Evolutionary conservation across 2,329 filamentous ascomycete species (phyloP).

Genomic region (Trichoderma semiorbis): DNA sequence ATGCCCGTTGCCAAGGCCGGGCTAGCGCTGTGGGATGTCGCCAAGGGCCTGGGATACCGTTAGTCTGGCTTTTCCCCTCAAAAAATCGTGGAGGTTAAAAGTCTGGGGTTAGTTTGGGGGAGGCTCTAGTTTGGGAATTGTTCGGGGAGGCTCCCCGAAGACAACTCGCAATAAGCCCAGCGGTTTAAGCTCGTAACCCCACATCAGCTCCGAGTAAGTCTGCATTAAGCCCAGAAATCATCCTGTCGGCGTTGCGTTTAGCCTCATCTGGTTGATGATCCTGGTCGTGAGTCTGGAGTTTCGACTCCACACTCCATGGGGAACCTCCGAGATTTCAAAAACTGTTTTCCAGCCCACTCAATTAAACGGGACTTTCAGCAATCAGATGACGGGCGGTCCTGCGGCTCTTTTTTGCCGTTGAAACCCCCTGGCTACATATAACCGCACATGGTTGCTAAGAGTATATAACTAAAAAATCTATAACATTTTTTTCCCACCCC

Average conservation of each 20-base stretch:
- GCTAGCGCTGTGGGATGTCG: neutral
- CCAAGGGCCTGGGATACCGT: neutral
- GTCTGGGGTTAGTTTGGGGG: neutral
- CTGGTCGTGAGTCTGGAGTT: neutral
- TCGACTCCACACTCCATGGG: neutral
- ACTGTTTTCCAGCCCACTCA: neutral
- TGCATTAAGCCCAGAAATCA: neutral
- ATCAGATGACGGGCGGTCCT: neutral
- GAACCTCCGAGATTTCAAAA: neutral
- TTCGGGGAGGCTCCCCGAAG: neutral
- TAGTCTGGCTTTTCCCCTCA: neutral
- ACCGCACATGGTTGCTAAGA: neutral
- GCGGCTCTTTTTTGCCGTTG: neutral
- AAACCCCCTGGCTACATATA: neutral
- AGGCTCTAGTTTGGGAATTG: neutral
- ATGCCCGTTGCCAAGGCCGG: neutral
- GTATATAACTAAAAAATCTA: neutral
- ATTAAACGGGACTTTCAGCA: neutral
- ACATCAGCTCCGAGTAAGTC: neutral
- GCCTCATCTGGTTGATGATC: neutral
- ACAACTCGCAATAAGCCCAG: neutral
- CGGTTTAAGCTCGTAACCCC: slow-evolving; percentile 4
- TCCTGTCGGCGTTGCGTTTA: neutral
- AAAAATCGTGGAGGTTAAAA: neutral
- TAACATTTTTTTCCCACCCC: neutral